Evolutionary conservation across 306 rosid genomes (phyloP), one percentile per base, ranked within the genome.

Genomic region (Abrus pulchellus): DNA sequence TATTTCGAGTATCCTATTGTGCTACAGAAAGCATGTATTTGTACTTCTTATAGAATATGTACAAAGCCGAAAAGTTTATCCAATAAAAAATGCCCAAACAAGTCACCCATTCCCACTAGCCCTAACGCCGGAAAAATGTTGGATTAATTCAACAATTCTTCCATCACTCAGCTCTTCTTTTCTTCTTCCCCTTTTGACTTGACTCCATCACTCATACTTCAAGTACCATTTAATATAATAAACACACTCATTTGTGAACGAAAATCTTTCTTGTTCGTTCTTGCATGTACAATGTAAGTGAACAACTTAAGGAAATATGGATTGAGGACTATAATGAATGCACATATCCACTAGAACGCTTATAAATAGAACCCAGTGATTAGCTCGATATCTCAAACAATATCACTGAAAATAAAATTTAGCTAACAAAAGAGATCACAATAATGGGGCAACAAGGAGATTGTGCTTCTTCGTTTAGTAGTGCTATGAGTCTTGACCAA

Each of bases 401-500:
- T 0, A 64, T 1, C 55, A 52, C 30, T 4, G 9, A 27, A 74
- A 11, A 55, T 13, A 76, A 48, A 9, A 76, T 43, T 13, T 41
- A 57, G 32, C 34, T 7, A 77, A 87, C 61, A 82, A 78, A 1
- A 45, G 20, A 20, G 20, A 20, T 20, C 20, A 20, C 20, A 20
- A 49, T 11, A 53, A 81, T 81, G 84, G 62, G 74, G 20, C 29
- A 14, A 61, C 5, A 29, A 3, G 38, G 34, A 28, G 32, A 74
- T 73, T 70, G 68, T 87, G 92, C 9, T 43, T 4, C 75, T 74
- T 54, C 80, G 0, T 72, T 80, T 28, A 72, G 83, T 1, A 72
- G 91, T 72, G 88, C 84, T 67, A 72, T 83, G 70, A 73, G 83
- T 38, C 86, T 87, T 9, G 65, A 67, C 10, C 43, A 85, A 10